phyloP scores from a whole-genome alignment of 305 asterid genomes.

The Fraxinus baroniana region DNA sequence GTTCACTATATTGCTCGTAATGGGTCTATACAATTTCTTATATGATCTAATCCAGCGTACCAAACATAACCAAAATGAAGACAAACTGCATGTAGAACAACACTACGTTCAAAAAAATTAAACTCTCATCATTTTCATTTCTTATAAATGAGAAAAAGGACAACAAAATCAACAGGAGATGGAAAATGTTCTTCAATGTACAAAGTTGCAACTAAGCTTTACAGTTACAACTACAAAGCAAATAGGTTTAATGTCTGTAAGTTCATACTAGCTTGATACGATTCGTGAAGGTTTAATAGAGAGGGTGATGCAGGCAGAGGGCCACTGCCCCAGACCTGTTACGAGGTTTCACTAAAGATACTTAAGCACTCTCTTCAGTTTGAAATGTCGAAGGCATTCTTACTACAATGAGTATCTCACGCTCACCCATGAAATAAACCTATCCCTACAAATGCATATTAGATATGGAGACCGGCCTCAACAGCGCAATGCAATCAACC shows the following conservation, averaged over 20 bases:
- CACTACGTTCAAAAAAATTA: not conserved
- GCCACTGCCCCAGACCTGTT: not conserved
- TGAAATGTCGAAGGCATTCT: slow-evolving; percentile 2
- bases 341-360: not conserved
- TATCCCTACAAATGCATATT: not conserved
- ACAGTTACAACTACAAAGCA: not conserved
- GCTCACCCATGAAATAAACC: not conserved
- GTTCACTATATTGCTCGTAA: not conserved
- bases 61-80: not conserved
- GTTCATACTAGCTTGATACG: not conserved
- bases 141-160: not conserved
- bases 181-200: not conserved
- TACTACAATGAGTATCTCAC: not conserved
- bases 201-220: not conserved
- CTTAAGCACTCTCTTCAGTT: slow-evolving; percentile 4
- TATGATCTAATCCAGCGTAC: not conserved
- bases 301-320: not conserved
- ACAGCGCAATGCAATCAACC: not conserved
- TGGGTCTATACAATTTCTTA: not conserved
- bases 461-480: slow-evolving; percentile 22
- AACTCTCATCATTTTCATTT: not conserved
- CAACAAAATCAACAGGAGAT: not conserved
- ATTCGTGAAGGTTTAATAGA: not conserved
- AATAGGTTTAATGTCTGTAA: not conserved
- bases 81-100: not conserved